Conservation (phyloP, 192 early-diverging fungal species). For the Obelidium mucronatum region DNA sequence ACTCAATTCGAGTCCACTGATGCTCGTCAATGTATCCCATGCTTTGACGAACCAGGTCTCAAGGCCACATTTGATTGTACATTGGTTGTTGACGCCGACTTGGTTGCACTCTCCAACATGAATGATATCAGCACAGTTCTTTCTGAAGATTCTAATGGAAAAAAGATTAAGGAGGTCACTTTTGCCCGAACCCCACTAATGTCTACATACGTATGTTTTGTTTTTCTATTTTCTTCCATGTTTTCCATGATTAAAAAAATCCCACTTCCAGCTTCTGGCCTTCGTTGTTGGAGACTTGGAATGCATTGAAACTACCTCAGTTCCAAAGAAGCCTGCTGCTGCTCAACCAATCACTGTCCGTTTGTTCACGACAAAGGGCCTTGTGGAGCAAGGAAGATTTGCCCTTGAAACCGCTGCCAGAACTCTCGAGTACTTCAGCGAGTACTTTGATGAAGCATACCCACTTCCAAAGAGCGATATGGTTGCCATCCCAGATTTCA, state of each 20-base stretch:
- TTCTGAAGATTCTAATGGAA: slow-evolving; percentile 52
- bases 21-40: slow-evolving; percentile 92
- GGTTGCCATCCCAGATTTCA: slow-evolving; percentile 93
- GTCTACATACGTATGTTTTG: slow-evolving; percentile 74
- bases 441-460: slow-evolving; percentile 86
- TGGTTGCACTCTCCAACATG: slow-evolving; percentile 96
- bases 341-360: slow-evolving; percentile 80
- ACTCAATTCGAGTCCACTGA: slow-evolving; percentile 97
- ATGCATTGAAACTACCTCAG: slow-evolving; percentile 82
- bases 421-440: slow-evolving; percentile 85
- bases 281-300: slow-evolving; percentile 93
- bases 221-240: background rate
- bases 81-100: slow-evolving; percentile 76
- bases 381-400: slow-evolving; percentile 82
- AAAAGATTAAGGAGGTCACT: slow-evolving; percentile 77
- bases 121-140: slow-evolving; percentile 68
- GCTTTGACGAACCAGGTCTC: slow-evolving; percentile 94
- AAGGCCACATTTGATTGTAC: slow-evolving; percentile 96
- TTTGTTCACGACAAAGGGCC: slow-evolving; percentile 84
- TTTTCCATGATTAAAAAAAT: too few species aligned
- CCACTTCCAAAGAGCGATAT: slow-evolving; percentile 80
- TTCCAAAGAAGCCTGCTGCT: slow-evolving; percentile 63
- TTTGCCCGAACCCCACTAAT: slow-evolving; percentile 93
- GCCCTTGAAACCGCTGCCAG: slow-evolving; percentile 79
- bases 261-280: slow-evolving; percentile 71